Conservation (phyloP, 768 basidiomycete species). For the Rhizopogon sp. region DNA sequence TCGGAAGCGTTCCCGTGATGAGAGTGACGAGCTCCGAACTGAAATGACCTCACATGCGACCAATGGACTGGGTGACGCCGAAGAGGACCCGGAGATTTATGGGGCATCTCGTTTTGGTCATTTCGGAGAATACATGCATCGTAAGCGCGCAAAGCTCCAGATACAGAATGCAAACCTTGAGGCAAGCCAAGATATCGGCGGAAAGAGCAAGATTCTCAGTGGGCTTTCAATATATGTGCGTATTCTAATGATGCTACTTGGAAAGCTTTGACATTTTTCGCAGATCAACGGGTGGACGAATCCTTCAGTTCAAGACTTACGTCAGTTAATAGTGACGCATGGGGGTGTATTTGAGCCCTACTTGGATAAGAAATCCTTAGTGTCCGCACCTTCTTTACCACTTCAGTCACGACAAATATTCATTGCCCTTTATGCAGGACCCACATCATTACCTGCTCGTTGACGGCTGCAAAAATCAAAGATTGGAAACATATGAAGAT, state of each 20-base stretch:
- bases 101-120: slow-evolving; percentile 78
- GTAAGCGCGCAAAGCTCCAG: slow-evolving; percentile 88
- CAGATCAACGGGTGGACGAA: slow-evolving; percentile 90
- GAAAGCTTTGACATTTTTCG: not conserved
- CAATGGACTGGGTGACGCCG: not conserved
- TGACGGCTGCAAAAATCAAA: slow-evolving; percentile 84
- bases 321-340: slow-evolving; percentile 73
- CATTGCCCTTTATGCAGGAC: slow-evolving; percentile 43
- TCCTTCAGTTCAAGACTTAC: slow-evolving; percentile 81
- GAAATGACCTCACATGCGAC: not conserved
- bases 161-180: slow-evolving; percentile 59
- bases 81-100: slow-evolving; percentile 50
- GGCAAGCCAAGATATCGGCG: slow-evolving; percentile 11
- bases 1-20: not conserved
- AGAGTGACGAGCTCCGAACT: not conserved
- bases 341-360: slow-evolving; percentile 85
- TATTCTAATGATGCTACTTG: slow-evolving; percentile 4
- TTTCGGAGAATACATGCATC: slow-evolving; percentile 83
- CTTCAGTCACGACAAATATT: not conserved
- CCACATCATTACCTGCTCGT: slow-evolving; percentile 86
- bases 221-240: slow-evolving; percentile 81
- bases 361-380: slow-evolving; percentile 69
- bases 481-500: slow-evolving; percentile 92
- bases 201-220: slow-evolving; percentile 53
- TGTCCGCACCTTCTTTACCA: slow-evolving; percentile 43